Conservation (phyloP, 2,329 filamentous ascomycete species). For the Colletotrichum aenigma region DNA sequence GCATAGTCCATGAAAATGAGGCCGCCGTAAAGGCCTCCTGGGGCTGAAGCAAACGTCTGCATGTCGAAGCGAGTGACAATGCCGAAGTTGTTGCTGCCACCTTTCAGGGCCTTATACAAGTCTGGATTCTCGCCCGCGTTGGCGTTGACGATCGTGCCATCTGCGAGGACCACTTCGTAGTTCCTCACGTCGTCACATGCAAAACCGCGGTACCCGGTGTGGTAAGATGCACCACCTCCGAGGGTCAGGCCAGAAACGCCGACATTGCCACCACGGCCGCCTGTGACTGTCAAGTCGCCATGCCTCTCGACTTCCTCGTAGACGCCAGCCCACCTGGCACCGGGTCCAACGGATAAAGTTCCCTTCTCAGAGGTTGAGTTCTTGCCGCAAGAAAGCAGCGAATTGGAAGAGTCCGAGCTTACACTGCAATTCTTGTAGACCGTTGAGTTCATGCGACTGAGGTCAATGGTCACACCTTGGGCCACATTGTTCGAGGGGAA, state of each 20-base stretch:
- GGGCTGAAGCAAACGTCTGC: not conserved
- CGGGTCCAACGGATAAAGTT: not conserved
- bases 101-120: constrained; percentile 51
- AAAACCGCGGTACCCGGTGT: too few relatives aligned
- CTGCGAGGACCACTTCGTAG: constrained; percentile 49
- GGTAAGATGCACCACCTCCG: too few relatives aligned
- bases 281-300: too few relatives aligned
- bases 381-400: too few relatives aligned
- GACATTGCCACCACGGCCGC: too few relatives aligned
- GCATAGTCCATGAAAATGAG: not conserved
- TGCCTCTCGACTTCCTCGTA: too few relatives aligned
- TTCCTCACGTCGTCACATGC: too few relatives aligned
- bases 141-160: constrained; percentile 45
- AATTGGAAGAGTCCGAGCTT: too few relatives aligned
- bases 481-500: not conserved
- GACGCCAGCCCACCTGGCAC: too few relatives aligned
- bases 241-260: too few relatives aligned
- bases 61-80: constrained; percentile 38
- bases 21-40: not conserved
- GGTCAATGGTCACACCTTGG: not conserved
- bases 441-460: not conserved
- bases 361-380: not conserved
- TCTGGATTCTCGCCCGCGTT: constrained; percentile 38
- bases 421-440: not conserved
- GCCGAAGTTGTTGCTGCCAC: constrained; percentile 53